Evolutionary conservation across 2,329 filamentous ascomycete genomes (phyloP).

Genomic region (Aspergillus sojae): DNA sequence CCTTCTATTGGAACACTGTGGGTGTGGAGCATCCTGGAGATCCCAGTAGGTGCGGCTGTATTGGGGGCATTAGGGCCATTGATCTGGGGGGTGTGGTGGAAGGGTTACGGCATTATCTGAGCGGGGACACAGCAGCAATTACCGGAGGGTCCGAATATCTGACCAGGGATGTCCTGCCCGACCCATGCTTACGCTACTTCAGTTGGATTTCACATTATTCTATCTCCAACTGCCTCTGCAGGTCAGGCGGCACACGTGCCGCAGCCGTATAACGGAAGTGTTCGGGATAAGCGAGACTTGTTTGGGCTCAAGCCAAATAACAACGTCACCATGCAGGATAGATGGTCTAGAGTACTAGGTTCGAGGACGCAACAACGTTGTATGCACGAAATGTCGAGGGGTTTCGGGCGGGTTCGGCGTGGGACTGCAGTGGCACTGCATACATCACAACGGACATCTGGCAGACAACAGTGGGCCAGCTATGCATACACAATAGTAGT

Average conservation of each 20-base stretch:
- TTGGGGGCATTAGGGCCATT: conserved; percentile 55
- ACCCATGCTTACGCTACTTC: not conserved
- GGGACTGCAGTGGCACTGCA: not conserved
- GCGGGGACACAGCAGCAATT: not conserved
- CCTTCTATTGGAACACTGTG: conserved; percentile 88
- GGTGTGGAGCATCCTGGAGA: conserved; percentile 90
- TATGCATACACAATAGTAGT: not conserved
- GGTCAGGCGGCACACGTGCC: not conserved
- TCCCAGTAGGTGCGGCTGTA: conserved; percentile 70
- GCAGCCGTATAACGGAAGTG: not conserved
- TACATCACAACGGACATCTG: not conserved
- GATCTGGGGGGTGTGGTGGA: conserved; percentile 56
- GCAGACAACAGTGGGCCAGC: not conserved
- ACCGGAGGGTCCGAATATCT: not conserved
- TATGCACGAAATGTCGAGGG: conserved; percentile 1
- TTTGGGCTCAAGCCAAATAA: not conserved
- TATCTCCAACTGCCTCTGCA: not conserved
- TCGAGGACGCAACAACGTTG: not conserved
- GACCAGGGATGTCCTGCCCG: not conserved
- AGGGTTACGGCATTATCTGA: conserved; percentile 52
- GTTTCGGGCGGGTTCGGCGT: not conserved
- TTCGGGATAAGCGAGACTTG: not conserved
- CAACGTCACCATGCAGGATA: conserved; percentile 4
- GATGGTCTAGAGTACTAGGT: not conserved
- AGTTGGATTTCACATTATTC: not conserved